These are phyloP conservation scores for Nakazawaea wickerhamii DNA, from an alignment of 805 yeast genomes.

Conservation along the genomic window DNA sequence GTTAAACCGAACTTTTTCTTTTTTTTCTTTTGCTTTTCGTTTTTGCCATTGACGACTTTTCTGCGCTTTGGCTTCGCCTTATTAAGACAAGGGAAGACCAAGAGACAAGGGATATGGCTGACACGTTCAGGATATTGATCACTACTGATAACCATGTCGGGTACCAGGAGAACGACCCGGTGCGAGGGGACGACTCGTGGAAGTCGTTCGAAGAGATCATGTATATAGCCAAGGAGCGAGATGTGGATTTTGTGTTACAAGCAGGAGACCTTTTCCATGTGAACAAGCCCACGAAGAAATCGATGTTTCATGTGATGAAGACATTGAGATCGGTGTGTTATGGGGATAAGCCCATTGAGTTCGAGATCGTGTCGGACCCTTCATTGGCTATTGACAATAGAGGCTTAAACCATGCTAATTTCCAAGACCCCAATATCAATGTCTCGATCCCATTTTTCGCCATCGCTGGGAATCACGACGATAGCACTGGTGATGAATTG, in stretches of 20 bases:
- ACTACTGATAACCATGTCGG: slow-evolving; percentile 98
- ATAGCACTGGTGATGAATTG: slow-evolving; percentile 82
- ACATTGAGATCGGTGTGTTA: slow-evolving; percentile 66
- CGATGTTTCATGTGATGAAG: slow-evolving; percentile 77
- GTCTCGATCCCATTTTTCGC: slow-evolving; percentile 88
- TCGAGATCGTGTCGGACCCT: slow-evolving; percentile 81
- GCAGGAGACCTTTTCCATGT: slow-evolving; percentile 92
- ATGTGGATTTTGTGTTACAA: slow-evolving; percentile 85
- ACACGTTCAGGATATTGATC: slow-evolving; percentile 71
- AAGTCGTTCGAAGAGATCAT: slow-evolving; percentile 80
- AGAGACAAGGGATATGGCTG: slow-evolving; percentile 16
- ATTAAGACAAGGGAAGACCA: too few relatives aligned
- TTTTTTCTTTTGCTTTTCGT: neutral
- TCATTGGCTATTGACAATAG: slow-evolving; percentile 48
- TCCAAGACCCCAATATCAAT: slow-evolving; percentile 86
- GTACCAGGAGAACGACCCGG: slow-evolving; percentile 81
- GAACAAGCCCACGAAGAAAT: slow-evolving; percentile 82
- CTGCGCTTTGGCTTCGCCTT: slow-evolving; percentile 2
- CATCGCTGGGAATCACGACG: slow-evolving; percentile 95
- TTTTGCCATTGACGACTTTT: neutral
- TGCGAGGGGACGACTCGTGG: slow-evolving; percentile 88
- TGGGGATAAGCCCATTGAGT: slow-evolving; percentile 83
- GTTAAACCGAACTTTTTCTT: slow-evolving; percentile 4
- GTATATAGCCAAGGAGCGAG: slow-evolving; percentile 57
- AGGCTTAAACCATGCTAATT: slow-evolving; percentile 69